A percentile compares a stretch with the other conserved stretches of the same genome.
Evolutionary conservation across 345 rosid genomes (phyloP).

Genomic region (Gossypium sturtianum): DNA sequence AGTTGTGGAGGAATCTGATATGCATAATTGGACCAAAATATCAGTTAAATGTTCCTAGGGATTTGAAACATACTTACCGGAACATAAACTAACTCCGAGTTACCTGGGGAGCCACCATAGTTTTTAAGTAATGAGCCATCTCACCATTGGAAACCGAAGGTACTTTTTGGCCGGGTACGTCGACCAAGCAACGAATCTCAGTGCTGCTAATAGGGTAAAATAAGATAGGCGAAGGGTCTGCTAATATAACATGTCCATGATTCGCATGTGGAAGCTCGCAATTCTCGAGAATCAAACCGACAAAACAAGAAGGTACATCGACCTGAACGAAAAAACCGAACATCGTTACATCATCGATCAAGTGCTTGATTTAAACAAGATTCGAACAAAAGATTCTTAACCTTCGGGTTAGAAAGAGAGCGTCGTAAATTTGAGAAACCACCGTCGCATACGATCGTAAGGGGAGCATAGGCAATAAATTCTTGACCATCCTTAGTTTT

Average conservation of each 20-base stretch:
- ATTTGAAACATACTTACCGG: too few species aligned
- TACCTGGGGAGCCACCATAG: slow-evolving; percentile 51
- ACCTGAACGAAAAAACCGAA: slow-evolving; percentile 30
- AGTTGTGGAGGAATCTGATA: slow-evolving; percentile 45
- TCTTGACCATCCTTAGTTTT: slow-evolving; percentile 33
- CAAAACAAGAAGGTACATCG: slow-evolving; percentile 53
- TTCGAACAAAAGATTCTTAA: slow-evolving; percentile 3
- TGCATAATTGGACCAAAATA: background rate
- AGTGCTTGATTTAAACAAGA: background rate
- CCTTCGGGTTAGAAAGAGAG: slow-evolving; percentile 45
- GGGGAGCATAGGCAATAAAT: slow-evolving; percentile 40
- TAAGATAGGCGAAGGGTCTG: slow-evolving; percentile 57
- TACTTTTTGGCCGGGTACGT: slow-evolving; percentile 55
- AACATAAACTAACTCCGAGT: too few species aligned
- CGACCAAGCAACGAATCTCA: slow-evolving; percentile 67
- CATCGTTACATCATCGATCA: background rate
- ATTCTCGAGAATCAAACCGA: slow-evolving; percentile 64
- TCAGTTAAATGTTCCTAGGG: too few species aligned
- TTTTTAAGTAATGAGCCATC: slow-evolving; percentile 53
- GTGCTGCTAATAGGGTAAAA: slow-evolving; percentile 55
- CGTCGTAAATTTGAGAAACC: slow-evolving; percentile 50
- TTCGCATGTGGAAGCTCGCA: slow-evolving; percentile 55
- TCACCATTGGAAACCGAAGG: slow-evolving; percentile 70
- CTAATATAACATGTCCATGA: slow-evolving; percentile 57
- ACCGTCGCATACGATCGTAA: slow-evolving; percentile 52